phyloP scores from a whole-genome alignment of 176 grass and related monocot species.

The barley (Hordeum vulgare) region MorexV3_pseudomolecules_assembly NC_058523.1:488399759-488400258 shows the following conservation, averaged over 20 bases:
- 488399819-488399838: conserved; percentile 39
- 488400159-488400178: not conserved
- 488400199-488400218: not conserved
- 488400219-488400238: not conserved
- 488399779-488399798: not conserved
- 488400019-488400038: not conserved
- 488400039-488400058: not conserved
- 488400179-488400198: not conserved
- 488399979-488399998: not conserved
- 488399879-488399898: conserved; percentile 57
- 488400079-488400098: not conserved
- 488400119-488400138: not conserved
- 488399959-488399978: not conserved
- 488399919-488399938: not conserved
- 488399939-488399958: not conserved
- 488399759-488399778: conserved; percentile 28
- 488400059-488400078: not conserved
- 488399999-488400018: not conserved
- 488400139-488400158: not conserved
- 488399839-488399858: conserved; percentile 27
- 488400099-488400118: not conserved
- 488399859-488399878: conserved; percentile 51
- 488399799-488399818: not conserved
- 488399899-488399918: conserved; percentile 25
- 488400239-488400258: not conserved